Percentiles rank a stretch among this genome's conserved stretches.
Conservation (phyloP, 345 rosid species). For the Citrus australasica region DNA sequence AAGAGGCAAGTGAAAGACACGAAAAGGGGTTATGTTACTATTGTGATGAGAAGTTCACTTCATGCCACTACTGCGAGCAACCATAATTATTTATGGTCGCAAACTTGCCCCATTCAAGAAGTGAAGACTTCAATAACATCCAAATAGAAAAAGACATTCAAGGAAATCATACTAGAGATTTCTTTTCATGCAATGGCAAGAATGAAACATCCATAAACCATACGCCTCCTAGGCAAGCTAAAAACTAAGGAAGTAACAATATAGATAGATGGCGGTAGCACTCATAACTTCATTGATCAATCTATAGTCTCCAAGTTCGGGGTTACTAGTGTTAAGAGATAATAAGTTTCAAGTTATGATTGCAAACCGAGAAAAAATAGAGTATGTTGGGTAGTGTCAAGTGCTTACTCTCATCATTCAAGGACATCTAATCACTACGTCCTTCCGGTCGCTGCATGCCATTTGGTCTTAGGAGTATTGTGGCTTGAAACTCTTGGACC, state of each 20-base stretch:
- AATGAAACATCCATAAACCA: background rate
- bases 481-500: background rate
- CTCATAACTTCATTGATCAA: background rate
- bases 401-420: background rate
- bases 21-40: background rate
- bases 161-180: background rate
- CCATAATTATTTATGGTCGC: background rate
- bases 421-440: too few relatives aligned
- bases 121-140: too few relatives aligned
- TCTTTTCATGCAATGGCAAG: background rate
- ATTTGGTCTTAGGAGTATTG: background rate
- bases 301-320: background rate
- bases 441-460: rapidly evolving
- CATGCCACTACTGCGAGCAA: background rate
- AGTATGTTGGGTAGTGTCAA: background rate
- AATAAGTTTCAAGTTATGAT: background rate
- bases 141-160: too few relatives aligned
- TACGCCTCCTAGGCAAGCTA: background rate
- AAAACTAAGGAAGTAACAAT: too few relatives aligned
- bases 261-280: background rate
- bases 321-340: background rate
- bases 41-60: background rate
- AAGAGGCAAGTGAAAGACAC: background rate
- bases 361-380: too few relatives aligned
- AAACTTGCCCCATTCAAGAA: too few relatives aligned